phyloP scores from a whole-genome alignment of 441 rosid species.

The Corymbia calophylla region DNA sequence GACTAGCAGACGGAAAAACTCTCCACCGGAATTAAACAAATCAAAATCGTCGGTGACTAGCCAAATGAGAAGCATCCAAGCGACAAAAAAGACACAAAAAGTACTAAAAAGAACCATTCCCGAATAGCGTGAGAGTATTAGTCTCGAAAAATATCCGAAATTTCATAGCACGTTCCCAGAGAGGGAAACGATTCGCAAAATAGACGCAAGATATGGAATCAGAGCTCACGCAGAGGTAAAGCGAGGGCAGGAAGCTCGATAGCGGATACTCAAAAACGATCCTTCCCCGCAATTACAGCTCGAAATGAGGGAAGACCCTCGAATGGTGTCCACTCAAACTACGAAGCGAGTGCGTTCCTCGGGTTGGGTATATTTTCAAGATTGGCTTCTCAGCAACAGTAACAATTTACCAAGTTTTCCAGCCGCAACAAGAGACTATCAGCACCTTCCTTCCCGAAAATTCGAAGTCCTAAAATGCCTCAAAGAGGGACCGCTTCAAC shows the following conservation, averaged over 20 bases:
- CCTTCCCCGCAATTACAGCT: background rate
- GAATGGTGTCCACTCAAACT: background rate
- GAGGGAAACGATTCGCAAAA: background rate
- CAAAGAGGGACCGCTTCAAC: background rate
- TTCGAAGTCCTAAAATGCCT: background rate
- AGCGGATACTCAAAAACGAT: background rate
- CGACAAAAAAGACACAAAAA: background rate
- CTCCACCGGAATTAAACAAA: background rate
- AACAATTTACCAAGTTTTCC: background rate
- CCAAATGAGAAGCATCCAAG: background rate
- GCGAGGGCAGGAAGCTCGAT: background rate
- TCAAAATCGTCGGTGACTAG: background rate
- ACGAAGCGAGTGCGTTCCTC: background rate
- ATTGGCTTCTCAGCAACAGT: background rate
- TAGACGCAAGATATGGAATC: background rate
- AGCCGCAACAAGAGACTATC: background rate
- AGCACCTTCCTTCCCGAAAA: background rate
- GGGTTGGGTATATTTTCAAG: background rate
- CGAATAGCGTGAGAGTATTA: background rate
- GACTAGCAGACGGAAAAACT: background rate
- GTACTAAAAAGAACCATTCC: background rate
- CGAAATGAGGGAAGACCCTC: background rate
- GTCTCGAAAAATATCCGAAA: background rate
- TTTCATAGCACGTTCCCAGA: background rate
- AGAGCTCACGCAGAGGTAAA: background rate